A percentile compares a stretch with the other conserved stretches of the same genome.
Conservation (phyloP, 1,139 yeast genomes). For the Yamadazyma membranifaciens region DNA sequence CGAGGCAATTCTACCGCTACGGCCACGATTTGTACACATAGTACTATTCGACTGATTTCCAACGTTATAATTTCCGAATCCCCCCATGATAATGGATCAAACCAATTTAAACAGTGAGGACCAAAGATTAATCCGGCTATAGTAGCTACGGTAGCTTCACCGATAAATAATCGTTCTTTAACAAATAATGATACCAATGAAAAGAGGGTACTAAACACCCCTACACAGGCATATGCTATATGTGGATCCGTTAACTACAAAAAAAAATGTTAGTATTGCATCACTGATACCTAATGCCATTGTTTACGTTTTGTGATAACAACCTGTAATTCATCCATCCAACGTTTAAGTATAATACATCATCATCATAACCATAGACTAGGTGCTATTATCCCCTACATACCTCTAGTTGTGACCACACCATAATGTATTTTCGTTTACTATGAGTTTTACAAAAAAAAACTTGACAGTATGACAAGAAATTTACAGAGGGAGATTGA, state of each 20-base stretch:
- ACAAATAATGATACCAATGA: slow-evolving; percentile 89
- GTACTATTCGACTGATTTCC: slow-evolving; percentile 83
- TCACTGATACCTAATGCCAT: slow-evolving; percentile 16
- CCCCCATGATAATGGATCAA: slow-evolving; percentile 88
- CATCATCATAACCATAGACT: too few relatives aligned
- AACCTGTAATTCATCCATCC: too few relatives aligned
- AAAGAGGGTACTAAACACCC: slow-evolving; percentile 83
- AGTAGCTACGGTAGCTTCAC: slow-evolving; percentile 95
- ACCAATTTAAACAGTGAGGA: slow-evolving; percentile 90
- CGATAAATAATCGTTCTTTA: slow-evolving; percentile 84
- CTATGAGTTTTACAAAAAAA: not conserved
- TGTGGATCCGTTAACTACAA: slow-evolving; percentile 53
- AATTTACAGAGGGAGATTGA: not conserved
- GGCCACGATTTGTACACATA: slow-evolving; percentile 93
- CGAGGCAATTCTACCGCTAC: slow-evolving; percentile 96
- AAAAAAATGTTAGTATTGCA: slow-evolving; percentile 12
- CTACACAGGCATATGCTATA: slow-evolving; percentile 89
- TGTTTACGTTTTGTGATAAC: not conserved
- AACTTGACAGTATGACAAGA: slow-evolving; percentile 2
- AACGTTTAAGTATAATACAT: too few relatives aligned
- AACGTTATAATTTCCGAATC: slow-evolving; percentile 81
- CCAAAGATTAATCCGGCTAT: slow-evolving; percentile 90
- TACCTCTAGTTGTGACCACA: slow-evolving; percentile 43
- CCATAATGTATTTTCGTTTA: slow-evolving; percentile 20
- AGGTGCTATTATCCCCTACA: slow-evolving; percentile 13